A percentile compares a stretch with the other conserved stretches of the same genome.
phyloP scores from a whole-genome alignment of 768 basidiomycete species.

The Tricholomella constricta region DNA sequence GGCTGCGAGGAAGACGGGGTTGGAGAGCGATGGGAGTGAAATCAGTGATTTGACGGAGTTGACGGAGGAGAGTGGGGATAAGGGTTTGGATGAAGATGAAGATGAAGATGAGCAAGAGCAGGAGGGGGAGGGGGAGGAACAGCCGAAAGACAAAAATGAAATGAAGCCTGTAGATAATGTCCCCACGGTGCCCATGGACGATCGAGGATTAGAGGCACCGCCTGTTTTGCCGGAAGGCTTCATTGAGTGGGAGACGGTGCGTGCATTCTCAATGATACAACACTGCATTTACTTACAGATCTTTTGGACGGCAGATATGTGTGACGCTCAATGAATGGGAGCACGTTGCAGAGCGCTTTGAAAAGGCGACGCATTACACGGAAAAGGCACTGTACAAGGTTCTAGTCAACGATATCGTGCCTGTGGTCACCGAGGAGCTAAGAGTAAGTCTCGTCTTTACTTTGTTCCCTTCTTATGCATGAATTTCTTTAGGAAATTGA shows the following conservation, averaged over 20 bases:
- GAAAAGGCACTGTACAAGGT: slow-evolving; percentile 80
- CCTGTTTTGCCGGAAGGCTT: slow-evolving; percentile 51
- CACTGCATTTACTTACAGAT: not conserved
- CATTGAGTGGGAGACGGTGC: slow-evolving; percentile 91
- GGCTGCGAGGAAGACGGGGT: slow-evolving; percentile 46
- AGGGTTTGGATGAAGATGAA: slow-evolving; percentile 13
- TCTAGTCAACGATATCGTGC: slow-evolving; percentile 67
- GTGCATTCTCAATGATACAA: slow-evolving; percentile 16
- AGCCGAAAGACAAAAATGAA: slow-evolving; percentile 15
- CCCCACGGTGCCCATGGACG: slow-evolving; percentile 6
- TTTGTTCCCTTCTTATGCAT: slow-evolving; percentile 4
- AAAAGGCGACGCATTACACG: slow-evolving; percentile 72
- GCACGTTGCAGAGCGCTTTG: slow-evolving; percentile 71
- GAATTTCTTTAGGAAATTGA: slow-evolving; percentile 54
- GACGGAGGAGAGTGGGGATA: slow-evolving; percentile 44
- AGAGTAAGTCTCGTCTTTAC: slow-evolving; percentile 44
- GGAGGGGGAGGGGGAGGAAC: slow-evolving; percentile 11
- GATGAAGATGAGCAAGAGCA: slow-evolving; percentile 17
- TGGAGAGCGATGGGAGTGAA: slow-evolving; percentile 63
- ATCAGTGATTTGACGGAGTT: slow-evolving; percentile 78
- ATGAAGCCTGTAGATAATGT: not conserved
- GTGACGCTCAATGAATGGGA: slow-evolving; percentile 87
- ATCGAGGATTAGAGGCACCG: slow-evolving; percentile 20
- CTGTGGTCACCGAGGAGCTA: slow-evolving; percentile 67
- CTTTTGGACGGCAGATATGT: slow-evolving; percentile 59